Percentiles rank a stretch among this genome's conserved stretches.
Evolutionary conservation across 306 rosid species (phyloP).

Genomic region (Delonix regia): DNA sequence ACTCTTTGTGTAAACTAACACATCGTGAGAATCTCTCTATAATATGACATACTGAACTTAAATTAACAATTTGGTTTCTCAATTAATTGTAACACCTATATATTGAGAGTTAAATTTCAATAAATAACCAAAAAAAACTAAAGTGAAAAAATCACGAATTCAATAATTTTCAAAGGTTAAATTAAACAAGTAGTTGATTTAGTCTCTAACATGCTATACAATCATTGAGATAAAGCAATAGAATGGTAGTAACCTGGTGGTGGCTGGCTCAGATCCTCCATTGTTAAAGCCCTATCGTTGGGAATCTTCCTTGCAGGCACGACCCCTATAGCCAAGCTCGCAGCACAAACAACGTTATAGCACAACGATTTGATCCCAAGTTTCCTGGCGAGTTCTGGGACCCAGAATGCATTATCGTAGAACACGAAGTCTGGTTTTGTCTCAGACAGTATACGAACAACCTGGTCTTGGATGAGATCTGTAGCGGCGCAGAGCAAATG

Average conservation of each 20-base stretch:
- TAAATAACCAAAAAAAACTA: no score
- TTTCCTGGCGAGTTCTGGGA: constrained; percentile 29
- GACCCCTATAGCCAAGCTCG: constrained; percentile 32
- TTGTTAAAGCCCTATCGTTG: constrained; percentile 32
- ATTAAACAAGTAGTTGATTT: no score
- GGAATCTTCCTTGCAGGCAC: constrained; percentile 41
- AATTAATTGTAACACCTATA: no score
- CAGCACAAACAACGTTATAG: constrained; percentile 48
- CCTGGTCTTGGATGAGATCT: constrained; percentile 46
- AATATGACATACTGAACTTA: no score
- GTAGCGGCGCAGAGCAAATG: constrained; percentile 36
- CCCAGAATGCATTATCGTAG: constrained; percentile 54
- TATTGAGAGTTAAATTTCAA: no score
- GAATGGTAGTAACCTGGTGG: constrained; percentile 37
- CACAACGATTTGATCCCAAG: constrained; percentile 39
- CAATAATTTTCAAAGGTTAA: no score
- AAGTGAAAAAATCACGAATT: no score
- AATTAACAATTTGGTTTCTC: no score
- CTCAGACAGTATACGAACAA: not conserved
- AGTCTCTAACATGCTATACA: no score
- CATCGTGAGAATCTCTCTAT: no score
- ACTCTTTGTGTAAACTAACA: no score
- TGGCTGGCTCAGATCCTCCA: constrained; percentile 44
- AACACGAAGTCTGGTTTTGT: constrained; percentile 42
- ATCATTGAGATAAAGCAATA: no score